Conservation (phyloP, 2,329 filamentous ascomycete genomes). For the Colletotrichum incanum region DNA sequence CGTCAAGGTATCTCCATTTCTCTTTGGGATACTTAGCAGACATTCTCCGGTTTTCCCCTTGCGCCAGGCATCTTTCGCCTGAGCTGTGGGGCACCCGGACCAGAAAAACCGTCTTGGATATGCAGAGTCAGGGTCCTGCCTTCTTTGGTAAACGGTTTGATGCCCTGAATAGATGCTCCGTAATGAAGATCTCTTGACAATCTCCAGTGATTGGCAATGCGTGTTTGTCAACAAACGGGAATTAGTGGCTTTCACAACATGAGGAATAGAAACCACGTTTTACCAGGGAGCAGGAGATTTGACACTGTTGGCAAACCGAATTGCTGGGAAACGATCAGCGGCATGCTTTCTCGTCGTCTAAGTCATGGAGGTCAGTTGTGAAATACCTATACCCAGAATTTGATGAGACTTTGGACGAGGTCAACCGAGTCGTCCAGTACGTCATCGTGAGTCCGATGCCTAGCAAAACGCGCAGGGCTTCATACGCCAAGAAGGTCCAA, state of each 20-base stretch:
- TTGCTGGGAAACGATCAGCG: constrained; percentile 12
- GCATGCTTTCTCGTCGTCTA: not conserved
- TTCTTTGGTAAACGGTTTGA: constrained; percentile 15
- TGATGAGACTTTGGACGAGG: not conserved
- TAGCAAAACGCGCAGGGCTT: constrained; percentile 10
- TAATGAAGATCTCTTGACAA: constrained; percentile 31
- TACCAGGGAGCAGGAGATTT: constrained; percentile 7
- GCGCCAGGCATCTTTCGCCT: constrained; percentile 31
- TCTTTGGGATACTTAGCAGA: not conserved
- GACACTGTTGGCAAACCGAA: constrained; percentile 12
- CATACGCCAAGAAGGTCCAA: constrained; percentile 30
- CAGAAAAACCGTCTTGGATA: constrained; percentile 23
- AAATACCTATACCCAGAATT: not conserved
- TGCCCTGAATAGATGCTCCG: constrained; percentile 8
- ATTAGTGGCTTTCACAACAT: not conserved
- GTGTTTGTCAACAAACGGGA: not conserved
- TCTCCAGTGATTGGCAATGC: not conserved
- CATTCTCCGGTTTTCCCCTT: constrained; percentile 21
- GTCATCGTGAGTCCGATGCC: constrained; percentile 25
- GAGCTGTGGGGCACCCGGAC: constrained; percentile 19
- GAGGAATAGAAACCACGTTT: constrained; percentile 23
- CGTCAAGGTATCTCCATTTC: not conserved
- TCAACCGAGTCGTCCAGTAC: constrained; percentile 1
- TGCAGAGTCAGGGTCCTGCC: constrained; percentile 38
- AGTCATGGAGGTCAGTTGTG: not conserved